Evolutionary conservation across 2,329 filamentous ascomycete genomes (phyloP).

Genomic region (Lasiodiplodia theobromae): DNA sequence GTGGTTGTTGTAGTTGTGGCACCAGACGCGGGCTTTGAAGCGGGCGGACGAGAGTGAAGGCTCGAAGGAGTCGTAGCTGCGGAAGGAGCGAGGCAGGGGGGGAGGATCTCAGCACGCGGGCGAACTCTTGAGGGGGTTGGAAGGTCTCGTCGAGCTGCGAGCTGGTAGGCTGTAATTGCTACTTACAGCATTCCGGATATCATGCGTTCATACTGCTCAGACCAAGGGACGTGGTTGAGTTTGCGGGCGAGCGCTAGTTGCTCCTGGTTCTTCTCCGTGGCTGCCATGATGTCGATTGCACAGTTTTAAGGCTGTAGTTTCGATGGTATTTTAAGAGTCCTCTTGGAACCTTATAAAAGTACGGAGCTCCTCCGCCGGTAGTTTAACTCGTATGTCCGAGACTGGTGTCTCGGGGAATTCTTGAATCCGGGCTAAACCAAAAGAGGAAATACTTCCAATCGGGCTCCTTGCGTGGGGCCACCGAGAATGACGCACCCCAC

Average conservation of each 20-base stretch:
- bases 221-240: constrained; percentile 61
- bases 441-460: constrained; percentile 19
- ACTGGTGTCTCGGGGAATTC: neutral
- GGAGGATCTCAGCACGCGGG: neutral
- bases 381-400: neutral
- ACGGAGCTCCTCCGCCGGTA: neutral
- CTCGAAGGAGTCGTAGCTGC: constrained; percentile 59
- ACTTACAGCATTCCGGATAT: constrained; percentile 67
- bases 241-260: constrained; percentile 56
- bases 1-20: constrained; percentile 65
- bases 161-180: neutral
- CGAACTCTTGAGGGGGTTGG: neutral
- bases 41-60: constrained; percentile 60
- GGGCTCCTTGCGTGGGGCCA: constrained; percentile 3
- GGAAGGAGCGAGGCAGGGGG: neutral
- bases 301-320: neutral
- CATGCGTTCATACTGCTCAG: constrained; percentile 70
- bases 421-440: neutral
- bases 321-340: no score
- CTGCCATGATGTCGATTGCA: constrained; percentile 44
- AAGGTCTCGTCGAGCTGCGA: neutral
- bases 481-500: neutral
- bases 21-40: constrained; percentile 62
- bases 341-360: neutral
- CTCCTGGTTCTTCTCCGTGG: constrained; percentile 51